Evolutionary conservation across 148 eudicot species (phyloP), one percentile per base, ranked within the genome.

Genomic region (Rhododendron griersonianum): DNA sequence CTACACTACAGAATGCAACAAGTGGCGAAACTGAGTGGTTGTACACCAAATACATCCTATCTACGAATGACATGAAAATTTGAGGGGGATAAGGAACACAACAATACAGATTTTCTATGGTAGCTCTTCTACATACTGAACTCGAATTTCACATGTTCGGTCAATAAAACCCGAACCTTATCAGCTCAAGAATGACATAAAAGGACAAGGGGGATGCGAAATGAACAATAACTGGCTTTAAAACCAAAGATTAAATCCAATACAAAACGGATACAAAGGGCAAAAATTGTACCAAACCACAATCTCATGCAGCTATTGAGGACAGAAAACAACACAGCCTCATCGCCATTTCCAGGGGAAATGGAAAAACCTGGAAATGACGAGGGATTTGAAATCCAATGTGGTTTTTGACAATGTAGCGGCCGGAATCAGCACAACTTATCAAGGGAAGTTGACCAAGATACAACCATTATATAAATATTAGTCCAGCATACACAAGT

Each of bases 311-410:
- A 41, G 30, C 28, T 77, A 19, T 77, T 44, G 79, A 75, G 11
- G 28, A 19, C 80, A 77, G 80, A 77, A 76, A 44, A 77, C 50
- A 41, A 41, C 28, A 75, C 11, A 37, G 80, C 80, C 50, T 18
- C 80, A 44, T 77, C 28, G 30, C 80, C 28, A 41, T 44, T 44
- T 39, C 47, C 16, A 77, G 15, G 25, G 51, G 2, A 39, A 47
- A 78, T 23, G 57, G 35, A 78, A 78, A 78, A 47, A n/a, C 81
- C 51, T 23, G 35, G 81, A 78, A 78, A 78, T 78, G 81, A 47
- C 28, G 0, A 47, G 57, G 59, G 81, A 59, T 47, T 78, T 47
- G 57, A 47, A 78, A 47, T 45, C 13, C 57, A 47, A 10, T 44
- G 33, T 23, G 80, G 80, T 41, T 39, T 76, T 77, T 39, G 47